Percentiles rank a stretch among this genome's conserved stretches.
phyloP scores from a whole-genome alignment of 140 eudicot genomes.

The Flaveria floridana region DNA sequence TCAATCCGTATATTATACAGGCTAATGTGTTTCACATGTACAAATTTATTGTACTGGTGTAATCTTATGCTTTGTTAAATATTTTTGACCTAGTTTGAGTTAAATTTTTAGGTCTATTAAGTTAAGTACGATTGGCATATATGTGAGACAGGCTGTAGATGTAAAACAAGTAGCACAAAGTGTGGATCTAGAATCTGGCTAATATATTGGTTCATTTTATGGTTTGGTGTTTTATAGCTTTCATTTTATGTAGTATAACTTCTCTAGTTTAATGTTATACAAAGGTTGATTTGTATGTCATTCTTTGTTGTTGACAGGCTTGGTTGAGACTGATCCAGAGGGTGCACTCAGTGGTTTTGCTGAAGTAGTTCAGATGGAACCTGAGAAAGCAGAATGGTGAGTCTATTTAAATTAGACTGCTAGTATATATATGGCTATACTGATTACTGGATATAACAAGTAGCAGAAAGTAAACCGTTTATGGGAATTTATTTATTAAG shows the following conservation, averaged over 20 bases:
- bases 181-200: slow-evolving; percentile 2
- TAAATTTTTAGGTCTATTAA: background rate
- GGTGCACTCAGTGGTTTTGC: slow-evolving; percentile 89
- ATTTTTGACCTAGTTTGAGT: background rate
- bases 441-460: background rate
- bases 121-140: no score
- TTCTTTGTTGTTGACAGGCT: slow-evolving; percentile 45
- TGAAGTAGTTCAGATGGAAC: slow-evolving; percentile 89
- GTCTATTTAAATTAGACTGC: slow-evolving; percentile 26
- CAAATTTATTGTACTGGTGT: background rate
- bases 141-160: background rate
- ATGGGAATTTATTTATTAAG: background rate
- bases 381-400: slow-evolving; percentile 96
- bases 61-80: background rate
- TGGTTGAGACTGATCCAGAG: slow-evolving; percentile 91
- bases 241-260: background rate
- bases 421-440: background rate
- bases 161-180: slow-evolving; percentile 2
- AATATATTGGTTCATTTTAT: slow-evolving; percentile 10
- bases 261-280: background rate
- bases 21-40: background rate
- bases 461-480: background rate
- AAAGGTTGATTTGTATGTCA: slow-evolving; percentile 19
- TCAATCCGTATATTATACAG: background rate
- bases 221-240: slow-evolving; percentile 13